Evolutionary conservation across 2,329 filamentous ascomycete genomes (phyloP).

Genomic region (Penicillium sp.): DNA sequence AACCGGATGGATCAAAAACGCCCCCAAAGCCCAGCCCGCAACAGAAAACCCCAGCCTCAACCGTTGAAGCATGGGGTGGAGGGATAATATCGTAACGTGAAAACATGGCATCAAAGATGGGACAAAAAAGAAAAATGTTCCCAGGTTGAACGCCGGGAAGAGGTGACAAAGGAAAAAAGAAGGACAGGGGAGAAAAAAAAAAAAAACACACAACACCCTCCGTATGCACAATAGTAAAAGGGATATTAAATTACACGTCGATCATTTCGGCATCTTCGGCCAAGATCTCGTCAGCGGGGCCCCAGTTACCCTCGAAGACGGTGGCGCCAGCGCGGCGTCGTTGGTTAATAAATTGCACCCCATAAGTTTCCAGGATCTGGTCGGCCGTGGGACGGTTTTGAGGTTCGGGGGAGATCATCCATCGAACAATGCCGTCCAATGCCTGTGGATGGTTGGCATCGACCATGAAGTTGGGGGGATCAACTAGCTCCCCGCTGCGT

Average conservation of each 20-base stretch:
- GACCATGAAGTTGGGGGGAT: conserved; percentile 87
- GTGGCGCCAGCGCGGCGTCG: conserved; percentile 86
- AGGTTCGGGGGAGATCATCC: conserved; percentile 82
- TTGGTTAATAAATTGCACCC: conserved; percentile 74
- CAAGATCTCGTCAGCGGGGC: conserved; percentile 68
- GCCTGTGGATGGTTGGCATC: conserved; percentile 70
- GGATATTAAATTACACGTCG: conserved; percentile 50
- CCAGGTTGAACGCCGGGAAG: conserved; percentile 18
- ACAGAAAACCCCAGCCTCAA: conserved; percentile 11
- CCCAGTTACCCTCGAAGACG: conserved; percentile 94
- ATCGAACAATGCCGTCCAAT: conserved; percentile 78
- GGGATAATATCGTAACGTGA: conserved; percentile 18
- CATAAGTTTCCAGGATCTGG: conserved; percentile 70
- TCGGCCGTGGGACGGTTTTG: conserved; percentile 69
- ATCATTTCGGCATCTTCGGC: conserved; percentile 63
- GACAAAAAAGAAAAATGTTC: conserved; percentile 20
- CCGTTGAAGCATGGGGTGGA: conserved; percentile 12
- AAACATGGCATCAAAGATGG: conserved; percentile 23
- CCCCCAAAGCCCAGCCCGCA: conserved; percentile 9
- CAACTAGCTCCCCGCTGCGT: conserved; percentile 58
- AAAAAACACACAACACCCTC: conserved; percentile 28
- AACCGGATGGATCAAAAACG: conserved; percentile 4
- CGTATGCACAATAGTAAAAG: conserved; percentile 35
- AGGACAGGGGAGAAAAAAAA: conserved; percentile 2
- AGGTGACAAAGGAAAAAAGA: conserved; percentile 26